Percentiles rank a stretch among this genome's conserved stretches.
Evolutionary conservation across 192 early-diverging fungal genomes (phyloP).

Genomic region (Blastocladiella britannica): DNA sequence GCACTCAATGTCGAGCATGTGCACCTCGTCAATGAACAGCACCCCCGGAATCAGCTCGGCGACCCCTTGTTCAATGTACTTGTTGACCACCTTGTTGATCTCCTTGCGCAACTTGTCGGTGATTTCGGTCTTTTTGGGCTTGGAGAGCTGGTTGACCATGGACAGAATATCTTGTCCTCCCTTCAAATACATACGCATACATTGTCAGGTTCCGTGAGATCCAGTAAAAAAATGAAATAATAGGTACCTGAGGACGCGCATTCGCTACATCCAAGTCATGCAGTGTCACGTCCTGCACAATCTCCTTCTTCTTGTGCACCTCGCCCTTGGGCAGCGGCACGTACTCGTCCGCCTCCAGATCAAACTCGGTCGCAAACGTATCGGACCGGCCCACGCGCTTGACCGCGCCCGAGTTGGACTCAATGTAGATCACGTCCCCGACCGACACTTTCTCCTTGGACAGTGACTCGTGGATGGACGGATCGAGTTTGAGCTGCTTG

Average conservation of each 20-base stretch:
- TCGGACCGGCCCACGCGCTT: slow-evolving; percentile 96
- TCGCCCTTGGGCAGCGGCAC: slow-evolving; percentile 96
- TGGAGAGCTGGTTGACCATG: slow-evolving; percentile 95
- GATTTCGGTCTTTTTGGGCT: slow-evolving; percentile 98
- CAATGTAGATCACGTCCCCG: slow-evolving; percentile 97
- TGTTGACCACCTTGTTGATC: slow-evolving; percentile 98
- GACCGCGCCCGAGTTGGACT: slow-evolving; percentile 90
- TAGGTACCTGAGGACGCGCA: slow-evolving; percentile 54
- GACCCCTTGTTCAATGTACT: slow-evolving; percentile 93
- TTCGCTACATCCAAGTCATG: slow-evolving; percentile 97
- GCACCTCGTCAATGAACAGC: slow-evolving; percentile 95
- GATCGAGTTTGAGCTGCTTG: slow-evolving; percentile 91
- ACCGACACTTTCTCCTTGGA: slow-evolving; percentile 91
- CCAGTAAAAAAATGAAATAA: neutral
- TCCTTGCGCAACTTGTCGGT: slow-evolving; percentile 93
- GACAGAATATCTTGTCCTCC: slow-evolving; percentile 96
- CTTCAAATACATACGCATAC: slow-evolving; percentile 10
- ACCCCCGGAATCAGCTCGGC: slow-evolving; percentile 96
- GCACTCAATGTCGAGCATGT: slow-evolving; percentile 99
- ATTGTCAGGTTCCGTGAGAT: neutral
- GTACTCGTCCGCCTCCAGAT: slow-evolving; percentile 94
- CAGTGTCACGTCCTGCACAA: slow-evolving; percentile 91
- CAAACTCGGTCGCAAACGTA: slow-evolving; percentile 94
- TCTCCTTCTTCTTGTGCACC: slow-evolving; percentile 97
- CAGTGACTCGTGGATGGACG: slow-evolving; percentile 88